phyloP scores from a whole-genome alignment of 306 rosid species.

The Malus asiatica region DNA sequence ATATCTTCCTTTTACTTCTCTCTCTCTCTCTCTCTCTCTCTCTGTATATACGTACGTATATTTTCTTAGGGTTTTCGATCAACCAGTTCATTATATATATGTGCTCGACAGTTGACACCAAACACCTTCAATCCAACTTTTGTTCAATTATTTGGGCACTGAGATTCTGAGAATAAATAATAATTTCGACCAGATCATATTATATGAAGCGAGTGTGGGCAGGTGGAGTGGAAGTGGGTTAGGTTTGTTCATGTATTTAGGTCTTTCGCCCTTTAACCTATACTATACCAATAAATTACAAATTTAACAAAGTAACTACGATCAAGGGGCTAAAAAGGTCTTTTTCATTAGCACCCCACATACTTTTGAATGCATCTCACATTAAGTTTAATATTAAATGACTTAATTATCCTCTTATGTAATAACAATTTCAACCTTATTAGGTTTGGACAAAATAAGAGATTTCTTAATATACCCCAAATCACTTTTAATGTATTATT shows the following conservation, averaged over 20 bases:
- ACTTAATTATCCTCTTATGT: no score
- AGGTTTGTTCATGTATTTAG: neutral
- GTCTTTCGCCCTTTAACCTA: constrained; percentile 9
- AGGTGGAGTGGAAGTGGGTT: constrained; percentile 17
- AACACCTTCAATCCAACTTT: neutral
- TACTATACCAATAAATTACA: neutral
- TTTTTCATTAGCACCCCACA: no score
- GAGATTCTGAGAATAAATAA: constrained; percentile 1
- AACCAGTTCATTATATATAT: neutral
- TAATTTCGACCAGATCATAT: neutral
- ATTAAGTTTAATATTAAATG: no score
- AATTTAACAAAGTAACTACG: neutral
- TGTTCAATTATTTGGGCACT: neutral
- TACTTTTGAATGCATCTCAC: no score
- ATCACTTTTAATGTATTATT: no score
- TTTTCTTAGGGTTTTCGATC: neutral
- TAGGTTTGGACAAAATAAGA: no score
- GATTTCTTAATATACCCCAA: no score
- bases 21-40: no score
- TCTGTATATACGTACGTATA: no score
- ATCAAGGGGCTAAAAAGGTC: neutral
- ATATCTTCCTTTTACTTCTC: no score
- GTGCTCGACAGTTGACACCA: neutral
- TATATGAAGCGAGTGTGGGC: neutral
- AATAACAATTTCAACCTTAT: no score